Evolutionary conservation across 106 monocot species (phyloP).

Genomic region (Narthecium ossifragum): DNA sequence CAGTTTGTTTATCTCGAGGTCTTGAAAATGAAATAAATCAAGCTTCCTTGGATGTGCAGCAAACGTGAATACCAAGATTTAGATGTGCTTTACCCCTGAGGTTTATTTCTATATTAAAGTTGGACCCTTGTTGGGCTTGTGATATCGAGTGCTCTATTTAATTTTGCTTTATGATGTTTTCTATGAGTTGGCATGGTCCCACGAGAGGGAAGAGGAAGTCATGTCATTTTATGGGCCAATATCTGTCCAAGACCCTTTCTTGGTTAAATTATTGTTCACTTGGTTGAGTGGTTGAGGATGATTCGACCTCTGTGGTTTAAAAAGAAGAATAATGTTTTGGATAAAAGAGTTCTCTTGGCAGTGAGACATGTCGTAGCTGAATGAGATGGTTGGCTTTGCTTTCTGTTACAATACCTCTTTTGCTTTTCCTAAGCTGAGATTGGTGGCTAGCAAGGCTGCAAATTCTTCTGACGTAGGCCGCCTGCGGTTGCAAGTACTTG

Average conservation of each 20-base stretch:
- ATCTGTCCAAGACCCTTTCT: too few relatives aligned
- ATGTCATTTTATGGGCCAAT: background rate
- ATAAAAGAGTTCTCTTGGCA: background rate
- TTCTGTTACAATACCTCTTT: constrained; percentile 1
- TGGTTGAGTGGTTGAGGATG: background rate
- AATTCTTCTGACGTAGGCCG: background rate
- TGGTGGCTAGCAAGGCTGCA: constrained; percentile 9
- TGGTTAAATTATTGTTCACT: too few relatives aligned
- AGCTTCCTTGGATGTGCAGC: too few relatives aligned
- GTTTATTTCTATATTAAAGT: background rate
- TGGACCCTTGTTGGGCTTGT: background rate
- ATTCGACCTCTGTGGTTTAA: background rate
- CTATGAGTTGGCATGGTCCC: background rate
- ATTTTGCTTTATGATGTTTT: background rate
- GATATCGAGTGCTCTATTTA: background rate
- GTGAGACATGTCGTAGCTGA: background rate
- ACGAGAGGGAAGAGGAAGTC: background rate
- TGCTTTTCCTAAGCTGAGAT: background rate
- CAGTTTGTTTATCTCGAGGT: too few relatives aligned
- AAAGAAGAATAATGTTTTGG: background rate
- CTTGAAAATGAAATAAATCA: too few relatives aligned
- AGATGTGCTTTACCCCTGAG: background rate
- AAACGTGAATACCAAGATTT: too few relatives aligned
- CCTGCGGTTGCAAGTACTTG: constrained; percentile 10
- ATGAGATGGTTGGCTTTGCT: constrained; percentile 5